phyloP scores from a whole-genome alignment of 2,329 filamentous ascomycete genomes.

The Cryphonectria naterciae region DNA sequence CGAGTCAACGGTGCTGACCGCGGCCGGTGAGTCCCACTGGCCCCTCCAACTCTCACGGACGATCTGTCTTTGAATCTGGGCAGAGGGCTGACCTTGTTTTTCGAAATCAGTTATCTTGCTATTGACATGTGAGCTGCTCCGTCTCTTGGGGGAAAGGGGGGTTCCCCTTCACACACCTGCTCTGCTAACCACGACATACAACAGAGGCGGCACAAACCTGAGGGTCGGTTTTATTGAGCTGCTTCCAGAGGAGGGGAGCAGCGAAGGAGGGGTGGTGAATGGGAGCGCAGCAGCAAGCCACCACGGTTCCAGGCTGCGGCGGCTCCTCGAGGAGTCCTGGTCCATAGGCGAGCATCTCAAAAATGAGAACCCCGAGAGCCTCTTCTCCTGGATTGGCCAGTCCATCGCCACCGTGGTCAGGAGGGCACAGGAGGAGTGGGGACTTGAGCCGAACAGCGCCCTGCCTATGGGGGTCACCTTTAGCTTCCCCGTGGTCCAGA shows the following conservation, averaged over 20 bases:
- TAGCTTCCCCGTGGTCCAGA: constrained; percentile 71
- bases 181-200: constrained; percentile 38
- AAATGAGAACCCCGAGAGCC: constrained; percentile 71
- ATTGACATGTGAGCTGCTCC: constrained; percentile 65
- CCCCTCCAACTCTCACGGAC: neutral
- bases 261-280: neutral
- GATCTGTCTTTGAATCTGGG: neutral
- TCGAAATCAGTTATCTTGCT: constrained; percentile 55
- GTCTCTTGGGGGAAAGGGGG: constrained; percentile 34
- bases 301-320: constrained; percentile 44
- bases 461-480: constrained; percentile 72
- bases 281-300: neutral
- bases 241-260: constrained; percentile 41
- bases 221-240: constrained; percentile 71
- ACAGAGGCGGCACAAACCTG: constrained; percentile 69
- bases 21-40: constrained; percentile 50
- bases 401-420: constrained; percentile 75
- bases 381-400: constrained; percentile 81
- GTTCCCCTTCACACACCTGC: no score
- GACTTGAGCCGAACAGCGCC: constrained; percentile 47
- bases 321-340: constrained; percentile 72
- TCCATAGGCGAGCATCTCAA: constrained; percentile 75
- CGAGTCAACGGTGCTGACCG: constrained; percentile 46
- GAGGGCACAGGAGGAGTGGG: constrained; percentile 53
- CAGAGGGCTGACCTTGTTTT: constrained; percentile 13